Conservation (phyloP, 2,329 filamentous ascomycete genomes). For the Trichophyton equinum region DNA sequence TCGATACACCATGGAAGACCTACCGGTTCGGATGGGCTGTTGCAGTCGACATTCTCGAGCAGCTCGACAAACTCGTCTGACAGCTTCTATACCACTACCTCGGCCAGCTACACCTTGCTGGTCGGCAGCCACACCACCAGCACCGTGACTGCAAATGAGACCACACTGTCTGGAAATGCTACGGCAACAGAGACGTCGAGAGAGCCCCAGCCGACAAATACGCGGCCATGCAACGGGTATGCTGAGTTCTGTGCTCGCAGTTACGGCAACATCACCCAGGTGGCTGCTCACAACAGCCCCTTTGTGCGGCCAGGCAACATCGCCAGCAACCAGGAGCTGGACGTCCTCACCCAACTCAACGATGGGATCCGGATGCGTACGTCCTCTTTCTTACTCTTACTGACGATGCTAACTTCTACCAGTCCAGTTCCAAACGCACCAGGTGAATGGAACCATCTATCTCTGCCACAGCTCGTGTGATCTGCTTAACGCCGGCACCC, state of each 20-base stretch:
- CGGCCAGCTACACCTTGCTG: conserved; percentile 30
- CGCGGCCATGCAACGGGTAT: conserved; percentile 66
- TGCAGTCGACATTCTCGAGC: conserved; percentile 18
- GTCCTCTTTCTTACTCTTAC: conserved; percentile 14
- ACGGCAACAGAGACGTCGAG: conserved; percentile 37
- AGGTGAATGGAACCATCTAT: conserved; percentile 47
- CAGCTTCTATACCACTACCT: conserved; percentile 21
- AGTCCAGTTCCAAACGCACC: conserved; percentile 49
- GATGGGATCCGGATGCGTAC: conserved; percentile 53
- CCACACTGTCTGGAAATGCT: conserved; percentile 38
- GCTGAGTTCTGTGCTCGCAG: conserved; percentile 62
- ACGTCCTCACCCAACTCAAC: conserved; percentile 59
- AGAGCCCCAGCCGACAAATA: conserved; percentile 48
- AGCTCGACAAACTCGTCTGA: conserved; percentile 13
- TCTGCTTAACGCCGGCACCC: conserved; percentile 66
- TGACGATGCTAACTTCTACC: neutral
- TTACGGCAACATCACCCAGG: conserved; percentile 70
- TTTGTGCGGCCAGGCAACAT: conserved; percentile 59
- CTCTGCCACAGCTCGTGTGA: conserved; percentile 81
- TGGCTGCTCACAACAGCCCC: conserved; percentile 70
- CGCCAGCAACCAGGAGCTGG: conserved; percentile 60
- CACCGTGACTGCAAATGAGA: conserved; percentile 15
- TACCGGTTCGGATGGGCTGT: conserved; percentile 15
- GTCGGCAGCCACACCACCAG: conserved; percentile 24
- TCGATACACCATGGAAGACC: conserved; percentile 3